Percentiles rank a stretch among this genome's conserved stretches.
These are phyloP conservation scores for Ustilago crameri DNA, from an alignment of 1,284 basidiomycete species.

Conservation along the genomic window DNA sequence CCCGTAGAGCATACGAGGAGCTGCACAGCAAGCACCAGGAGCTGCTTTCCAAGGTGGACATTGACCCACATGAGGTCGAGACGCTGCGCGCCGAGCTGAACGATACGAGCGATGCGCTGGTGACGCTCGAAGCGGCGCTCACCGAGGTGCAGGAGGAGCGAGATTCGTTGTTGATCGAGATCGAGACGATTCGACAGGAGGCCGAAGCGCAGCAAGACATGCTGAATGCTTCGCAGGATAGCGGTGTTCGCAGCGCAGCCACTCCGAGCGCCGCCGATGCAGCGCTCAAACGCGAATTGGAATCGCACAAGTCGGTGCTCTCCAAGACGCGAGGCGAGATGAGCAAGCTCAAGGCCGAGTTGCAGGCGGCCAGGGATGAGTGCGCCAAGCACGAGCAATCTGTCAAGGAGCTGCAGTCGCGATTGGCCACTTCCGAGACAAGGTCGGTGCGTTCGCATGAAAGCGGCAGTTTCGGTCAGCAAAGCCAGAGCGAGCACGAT, in stretches of 20 bases:
- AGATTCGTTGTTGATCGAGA: constrained; percentile 61
- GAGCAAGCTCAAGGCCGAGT: constrained; percentile 74
- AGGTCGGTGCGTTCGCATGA: constrained; percentile 46
- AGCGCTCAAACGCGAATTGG: constrained; percentile 72
- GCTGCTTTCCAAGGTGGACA: constrained; percentile 35
- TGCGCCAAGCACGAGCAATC: constrained; percentile 71
- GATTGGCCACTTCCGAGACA: constrained; percentile 54
- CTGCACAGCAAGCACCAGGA: constrained; percentile 45
- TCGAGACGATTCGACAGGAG: constrained; percentile 55
- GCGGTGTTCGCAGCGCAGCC: constrained; percentile 9
- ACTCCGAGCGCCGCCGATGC: constrained; percentile 24
- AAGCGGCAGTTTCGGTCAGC: constrained; percentile 38
- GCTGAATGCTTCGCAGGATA: constrained; percentile 10
- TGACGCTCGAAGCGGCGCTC: constrained; percentile 67
- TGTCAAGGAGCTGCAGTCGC: constrained; percentile 49
- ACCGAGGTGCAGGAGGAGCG: constrained; percentile 68
- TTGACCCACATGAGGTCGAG: constrained; percentile 72
- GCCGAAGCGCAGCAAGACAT: constrained; percentile 28
- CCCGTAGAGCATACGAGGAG: constrained; percentile 44
- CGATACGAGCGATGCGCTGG: constrained; percentile 67
- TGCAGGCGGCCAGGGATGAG: constrained; percentile 79
- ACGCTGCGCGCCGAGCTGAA: constrained; percentile 73
- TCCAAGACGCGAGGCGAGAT: constrained; percentile 70
- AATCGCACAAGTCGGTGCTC: constrained; percentile 78
- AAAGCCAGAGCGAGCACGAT: constrained; percentile 38